Base-by-base conservation (phyloP, 441 rosid genomes). In the Adansonia madagascariensis region DNA sequence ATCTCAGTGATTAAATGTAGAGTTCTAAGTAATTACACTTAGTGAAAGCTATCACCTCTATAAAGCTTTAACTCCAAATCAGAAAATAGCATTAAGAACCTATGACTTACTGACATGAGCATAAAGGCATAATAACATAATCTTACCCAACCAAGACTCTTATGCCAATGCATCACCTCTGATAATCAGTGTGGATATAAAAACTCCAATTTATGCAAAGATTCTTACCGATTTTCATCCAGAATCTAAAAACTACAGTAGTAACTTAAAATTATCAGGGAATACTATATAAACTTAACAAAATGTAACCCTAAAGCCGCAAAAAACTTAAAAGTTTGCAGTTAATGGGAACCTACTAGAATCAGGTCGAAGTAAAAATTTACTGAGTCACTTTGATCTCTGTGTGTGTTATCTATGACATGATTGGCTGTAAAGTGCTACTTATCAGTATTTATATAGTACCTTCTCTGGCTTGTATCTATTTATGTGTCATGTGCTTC, bases 11-110 rank as follows among this genome's bases (percentile, higher is more conserved):
- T 20, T 49, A 41, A 57, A 2, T 18, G 76, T 15, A 44, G 15
- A 31, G 27, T 41, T 57, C 55, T 43, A 20, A 43, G 67, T 73
- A 44, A 59, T 73, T 3, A 73, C 35, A 20, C 20, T 20, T 12
- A 53, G 31, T 72, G 39, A 57, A 70, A 71, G 75, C 47, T 17
- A 53, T 71, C 63, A 53, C 61, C 31, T n/a, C 8, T n/a, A 71
- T 24, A 46, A 65, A 24, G 44, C 60, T 71, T 27, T 71, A 22
- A 70, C 44, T 50, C 74, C 60, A 71, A 71, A 71, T 10, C 6
- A 27, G 24, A 71, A 71, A 52, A 17, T 27, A 35, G n/a, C 63
- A n/a, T 43, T 53, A 53, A 17, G 62, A 55, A 56, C 61, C 35
- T 56, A 55, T 39, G 62, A 18, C 64, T 52, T 15, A 27, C 24